Conservation (phyloP, 2,329 filamentous ascomycete species). For the Diaporthe velutina region DNA sequence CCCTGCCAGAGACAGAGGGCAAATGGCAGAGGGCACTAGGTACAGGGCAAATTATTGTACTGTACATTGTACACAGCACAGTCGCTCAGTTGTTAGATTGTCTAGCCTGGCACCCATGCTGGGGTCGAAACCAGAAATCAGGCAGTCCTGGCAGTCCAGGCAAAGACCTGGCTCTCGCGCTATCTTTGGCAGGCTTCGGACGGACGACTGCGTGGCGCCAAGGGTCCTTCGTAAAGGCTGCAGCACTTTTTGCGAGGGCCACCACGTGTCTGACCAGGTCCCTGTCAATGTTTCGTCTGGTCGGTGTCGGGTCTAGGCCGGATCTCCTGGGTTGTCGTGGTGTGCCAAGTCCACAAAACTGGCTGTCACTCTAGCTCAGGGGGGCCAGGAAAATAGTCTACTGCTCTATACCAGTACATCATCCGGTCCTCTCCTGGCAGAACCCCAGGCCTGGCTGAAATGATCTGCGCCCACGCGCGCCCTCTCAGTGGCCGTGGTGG, state of each 20-base stretch:
- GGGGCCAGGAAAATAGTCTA: background rate
- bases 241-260: conserved; percentile 15
- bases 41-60: background rate
- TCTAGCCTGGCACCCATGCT: background rate
- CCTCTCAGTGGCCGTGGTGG: conserved; percentile 27
- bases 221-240: conserved; percentile 26
- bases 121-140: background rate
- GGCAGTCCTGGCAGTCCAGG: background rate
- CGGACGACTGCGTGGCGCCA: conserved; percentile 29
- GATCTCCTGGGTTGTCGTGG: conserved; percentile 9
- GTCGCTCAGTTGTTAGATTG: no score
- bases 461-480: conserved; percentile 22
- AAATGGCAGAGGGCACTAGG: background rate
- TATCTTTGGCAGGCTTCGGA: conserved; percentile 31
- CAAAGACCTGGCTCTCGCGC: conserved; percentile 14
- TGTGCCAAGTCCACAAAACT: conserved; percentile 23
- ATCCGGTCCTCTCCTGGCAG: conserved; percentile 16
- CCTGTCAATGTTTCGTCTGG: conserved; percentile 27
- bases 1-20: background rate
- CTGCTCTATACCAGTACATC: conserved; percentile 5
- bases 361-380: conserved; percentile 3
- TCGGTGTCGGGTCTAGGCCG: conserved; percentile 26
- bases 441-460: background rate
- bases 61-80: background rate
- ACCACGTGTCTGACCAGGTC: conserved; percentile 34